A percentile compares a stretch with the other conserved stretches of the same genome.
Evolutionary conservation across 441 rosid species (phyloP).

Genomic region (Dalechampia spathulata): DNA sequence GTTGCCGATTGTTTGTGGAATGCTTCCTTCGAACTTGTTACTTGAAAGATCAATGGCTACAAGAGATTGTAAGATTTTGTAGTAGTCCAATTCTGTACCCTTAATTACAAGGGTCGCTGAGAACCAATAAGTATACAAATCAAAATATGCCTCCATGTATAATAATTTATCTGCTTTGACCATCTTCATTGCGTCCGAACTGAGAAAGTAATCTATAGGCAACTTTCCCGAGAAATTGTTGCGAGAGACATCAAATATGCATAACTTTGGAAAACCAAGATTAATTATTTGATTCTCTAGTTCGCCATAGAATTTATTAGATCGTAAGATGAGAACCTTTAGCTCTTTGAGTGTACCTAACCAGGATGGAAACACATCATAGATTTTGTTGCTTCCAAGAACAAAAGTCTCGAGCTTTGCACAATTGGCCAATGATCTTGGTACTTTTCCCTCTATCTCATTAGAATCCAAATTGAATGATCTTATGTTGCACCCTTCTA

Average conservation of each 20-base stretch:
- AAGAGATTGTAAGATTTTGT: slow-evolving; percentile 39
- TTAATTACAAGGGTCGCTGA: slow-evolving; percentile 38
- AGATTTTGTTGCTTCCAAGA: slow-evolving; percentile 41
- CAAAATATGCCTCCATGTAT: too few species aligned
- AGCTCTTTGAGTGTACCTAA: slow-evolving; percentile 33
- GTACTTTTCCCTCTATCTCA: slow-evolving; percentile 32
- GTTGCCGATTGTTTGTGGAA: slow-evolving; percentile 6
- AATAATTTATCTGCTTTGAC: background rate
- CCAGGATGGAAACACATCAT: slow-evolving; percentile 43
- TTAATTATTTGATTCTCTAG: slow-evolving; percentile 20
- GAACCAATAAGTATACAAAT: slow-evolving; percentile 27
- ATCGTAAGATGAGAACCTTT: slow-evolving; percentile 43
- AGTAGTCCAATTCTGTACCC: slow-evolving; percentile 34
- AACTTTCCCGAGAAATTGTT: slow-evolving; percentile 30
- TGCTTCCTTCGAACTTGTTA: slow-evolving; percentile 5
- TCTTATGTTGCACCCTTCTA: slow-evolving; percentile 18
- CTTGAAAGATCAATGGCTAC: slow-evolving; percentile 22
- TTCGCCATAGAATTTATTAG: slow-evolving; percentile 35
- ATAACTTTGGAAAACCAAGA: slow-evolving; percentile 28
- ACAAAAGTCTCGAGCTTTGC: slow-evolving; percentile 32
- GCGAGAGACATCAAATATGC: slow-evolving; percentile 51
- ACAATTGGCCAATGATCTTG: slow-evolving; percentile 42
- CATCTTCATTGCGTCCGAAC: too few species aligned
- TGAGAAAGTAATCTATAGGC: slow-evolving; percentile 11
- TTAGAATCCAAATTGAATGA: slow-evolving; percentile 42